phyloP scores from a whole-genome alignment of 2,329 filamentous ascomycete species.

The Torrubiellomyces zombiae region DNA sequence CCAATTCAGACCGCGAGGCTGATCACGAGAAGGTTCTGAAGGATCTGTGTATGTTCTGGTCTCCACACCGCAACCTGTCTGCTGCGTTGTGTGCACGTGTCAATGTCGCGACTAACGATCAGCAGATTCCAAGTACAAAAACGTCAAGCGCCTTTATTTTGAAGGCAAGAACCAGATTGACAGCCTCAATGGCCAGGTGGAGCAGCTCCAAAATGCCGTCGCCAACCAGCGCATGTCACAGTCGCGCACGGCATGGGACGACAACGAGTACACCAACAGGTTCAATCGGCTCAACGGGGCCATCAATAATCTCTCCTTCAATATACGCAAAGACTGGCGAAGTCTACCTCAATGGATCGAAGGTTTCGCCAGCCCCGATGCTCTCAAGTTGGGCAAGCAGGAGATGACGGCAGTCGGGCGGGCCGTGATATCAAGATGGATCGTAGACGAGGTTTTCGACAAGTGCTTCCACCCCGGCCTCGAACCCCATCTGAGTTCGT shows the following conservation, averaged over 20 bases:
- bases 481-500: conserved; percentile 55
- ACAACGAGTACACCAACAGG: conserved; percentile 79
- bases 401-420: conserved; percentile 95
- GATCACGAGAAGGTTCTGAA: conserved; percentile 40
- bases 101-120: conserved; percentile 4
- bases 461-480: conserved; percentile 84
- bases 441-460: conserved; percentile 82
- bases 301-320: conserved; percentile 88
- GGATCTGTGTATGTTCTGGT: conserved; percentile 30
- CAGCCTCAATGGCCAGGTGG: conserved; percentile 70
- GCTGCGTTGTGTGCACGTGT: too few species aligned
- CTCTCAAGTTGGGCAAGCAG: conserved; percentile 73
- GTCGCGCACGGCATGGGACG: conserved; percentile 85
- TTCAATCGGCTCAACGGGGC: conserved; percentile 87
- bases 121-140: conserved; percentile 86
- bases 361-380: conserved; percentile 67
- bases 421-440: conserved; percentile 75
- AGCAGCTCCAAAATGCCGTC: conserved; percentile 91
- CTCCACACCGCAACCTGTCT: conserved; percentile 1
- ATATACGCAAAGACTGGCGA: conserved; percentile 89
- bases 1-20: conserved; percentile 22
- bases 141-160: conserved; percentile 95
- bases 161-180: conserved; percentile 90
- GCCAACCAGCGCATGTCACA: conserved; percentile 91
- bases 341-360: conserved; percentile 66